These are phyloP conservation scores for Tephrocybe rancida DNA, from an alignment of 768 basidiomycete species.

Conservation along the genomic window DNA sequence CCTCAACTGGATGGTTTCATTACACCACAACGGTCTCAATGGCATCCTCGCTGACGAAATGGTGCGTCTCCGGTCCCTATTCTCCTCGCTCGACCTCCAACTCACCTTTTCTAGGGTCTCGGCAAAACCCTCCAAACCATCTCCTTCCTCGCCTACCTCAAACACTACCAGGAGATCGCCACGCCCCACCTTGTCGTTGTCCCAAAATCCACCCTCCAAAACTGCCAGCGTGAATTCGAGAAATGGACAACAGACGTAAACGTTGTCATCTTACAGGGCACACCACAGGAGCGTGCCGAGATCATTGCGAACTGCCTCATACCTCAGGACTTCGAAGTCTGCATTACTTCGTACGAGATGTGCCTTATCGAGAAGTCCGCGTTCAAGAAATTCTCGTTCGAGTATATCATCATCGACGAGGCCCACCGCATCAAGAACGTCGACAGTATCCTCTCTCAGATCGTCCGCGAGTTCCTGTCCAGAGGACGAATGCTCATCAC, in stretches of 20 bases:
- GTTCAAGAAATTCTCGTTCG: slow-evolving; percentile 93
- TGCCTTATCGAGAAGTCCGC: slow-evolving; percentile 94
- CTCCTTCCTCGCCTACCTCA: slow-evolving; percentile 94
- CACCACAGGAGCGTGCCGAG: slow-evolving; percentile 86
- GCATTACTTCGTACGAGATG: slow-evolving; percentile 96
- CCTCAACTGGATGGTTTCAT: slow-evolving; percentile 94
- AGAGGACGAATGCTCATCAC: slow-evolving; percentile 93
- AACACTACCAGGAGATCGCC: slow-evolving; percentile 69
- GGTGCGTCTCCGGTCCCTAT: slow-evolving; percentile 39
- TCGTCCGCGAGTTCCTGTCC: slow-evolving; percentile 88
- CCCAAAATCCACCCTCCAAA: slow-evolving; percentile 97
- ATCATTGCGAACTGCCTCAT: slow-evolving; percentile 80
- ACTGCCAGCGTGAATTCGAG: slow-evolving; percentile 93
- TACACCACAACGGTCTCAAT: slow-evolving; percentile 95
- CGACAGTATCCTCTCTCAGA: slow-evolving; percentile 92
- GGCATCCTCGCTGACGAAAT: slow-evolving; percentile 98
- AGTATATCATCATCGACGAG: slow-evolving; percentile 98
- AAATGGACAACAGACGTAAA: slow-evolving; percentile 91
- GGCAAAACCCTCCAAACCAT: slow-evolving; percentile 99
- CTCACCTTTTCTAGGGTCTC: slow-evolving; percentile 62
- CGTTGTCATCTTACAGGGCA: slow-evolving; percentile 79
- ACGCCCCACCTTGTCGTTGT: slow-evolving; percentile 97
- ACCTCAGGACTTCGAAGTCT: slow-evolving; percentile 88
- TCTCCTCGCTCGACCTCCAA: not conserved
- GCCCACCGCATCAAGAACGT: slow-evolving; percentile 99